A percentile compares a stretch with the other conserved stretches of the same genome.
These are phyloP conservation scores for Hypoxylon sp. DNA, from an alignment of 2,329 filamentous ascomycete species.

Conservation along the genomic window DNA sequence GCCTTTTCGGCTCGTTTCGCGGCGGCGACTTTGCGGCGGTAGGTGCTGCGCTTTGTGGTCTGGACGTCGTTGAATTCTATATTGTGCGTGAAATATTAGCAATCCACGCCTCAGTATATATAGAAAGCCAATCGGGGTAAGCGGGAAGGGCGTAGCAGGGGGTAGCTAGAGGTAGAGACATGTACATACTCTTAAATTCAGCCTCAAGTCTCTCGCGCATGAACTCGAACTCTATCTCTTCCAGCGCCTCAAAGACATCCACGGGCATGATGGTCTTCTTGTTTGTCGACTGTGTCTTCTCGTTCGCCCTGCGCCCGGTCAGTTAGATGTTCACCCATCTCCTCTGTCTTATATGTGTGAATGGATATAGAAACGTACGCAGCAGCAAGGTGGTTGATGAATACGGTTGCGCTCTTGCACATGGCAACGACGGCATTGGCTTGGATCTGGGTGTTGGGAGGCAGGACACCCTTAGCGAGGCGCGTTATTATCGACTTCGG, in stretches of 20 bases:
- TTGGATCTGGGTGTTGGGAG: slow-evolving; percentile 85
- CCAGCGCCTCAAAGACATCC: slow-evolving; percentile 82
- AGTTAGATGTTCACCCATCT: not conserved
- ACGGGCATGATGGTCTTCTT: slow-evolving; percentile 84
- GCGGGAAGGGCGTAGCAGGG: not conserved
- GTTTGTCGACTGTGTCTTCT: slow-evolving; percentile 73
- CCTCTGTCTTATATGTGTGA: not conserved
- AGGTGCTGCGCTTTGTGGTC: slow-evolving; percentile 79
- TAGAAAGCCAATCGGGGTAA: not conserved
- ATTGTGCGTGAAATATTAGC: slow-evolving; percentile 18
- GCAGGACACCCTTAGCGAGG: slow-evolving; percentile 83
- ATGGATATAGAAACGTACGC: slow-evolving; percentile 66
- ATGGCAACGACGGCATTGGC: slow-evolving; percentile 84
- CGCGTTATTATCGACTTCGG: slow-evolving; percentile 86
- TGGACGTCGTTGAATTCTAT: slow-evolving; percentile 80
- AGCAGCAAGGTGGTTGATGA: slow-evolving; percentile 82
- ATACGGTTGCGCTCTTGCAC: slow-evolving; percentile 85
- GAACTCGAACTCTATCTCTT: slow-evolving; percentile 83
- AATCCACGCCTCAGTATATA: not conserved
- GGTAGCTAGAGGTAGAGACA: not conserved
- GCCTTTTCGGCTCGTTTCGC: slow-evolving; percentile 64
- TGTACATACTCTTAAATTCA: slow-evolving; percentile 76
- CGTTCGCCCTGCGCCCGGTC: slow-evolving; percentile 72
- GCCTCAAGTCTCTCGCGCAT: slow-evolving; percentile 76
- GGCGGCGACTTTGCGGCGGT: slow-evolving; percentile 77